Conservation (phyloP, 164 flowering plant species). For the Pachysandra terminalis region DNA sequence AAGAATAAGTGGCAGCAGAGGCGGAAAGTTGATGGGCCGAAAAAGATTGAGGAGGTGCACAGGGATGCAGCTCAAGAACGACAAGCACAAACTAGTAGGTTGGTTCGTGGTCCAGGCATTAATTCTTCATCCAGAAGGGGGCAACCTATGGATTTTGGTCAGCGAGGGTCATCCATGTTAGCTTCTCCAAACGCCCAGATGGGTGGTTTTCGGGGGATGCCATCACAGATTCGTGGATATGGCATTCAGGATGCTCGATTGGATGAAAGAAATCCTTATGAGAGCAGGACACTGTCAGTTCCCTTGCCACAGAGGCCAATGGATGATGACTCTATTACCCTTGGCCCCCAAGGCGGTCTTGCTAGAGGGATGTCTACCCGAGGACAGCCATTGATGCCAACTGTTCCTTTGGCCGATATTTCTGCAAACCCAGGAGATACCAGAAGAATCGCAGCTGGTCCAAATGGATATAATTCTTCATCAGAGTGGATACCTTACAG, state of each 20-base stretch:
- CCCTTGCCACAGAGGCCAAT: slow-evolving; percentile 49
- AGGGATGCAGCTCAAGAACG: slow-evolving; percentile 77
- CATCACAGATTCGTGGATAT: slow-evolving; percentile 46
- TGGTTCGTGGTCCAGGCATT: slow-evolving; percentile 43
- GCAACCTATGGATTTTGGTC: slow-evolving; percentile 45
- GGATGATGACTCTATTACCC: slow-evolving; percentile 55
- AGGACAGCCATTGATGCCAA: slow-evolving; percentile 18
- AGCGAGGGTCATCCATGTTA: slow-evolving; percentile 39
- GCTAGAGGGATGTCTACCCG: slow-evolving; percentile 58
- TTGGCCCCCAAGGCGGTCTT: slow-evolving; percentile 80
- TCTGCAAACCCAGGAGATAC: slow-evolving; percentile 41
- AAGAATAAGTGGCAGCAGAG: slow-evolving; percentile 83
- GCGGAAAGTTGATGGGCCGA: slow-evolving; percentile 75
- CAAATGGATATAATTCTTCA: slow-evolving; percentile 55
- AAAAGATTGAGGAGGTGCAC: slow-evolving; percentile 79
- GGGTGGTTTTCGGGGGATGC: slow-evolving; percentile 45
- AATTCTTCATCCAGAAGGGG: slow-evolving; percentile 48
- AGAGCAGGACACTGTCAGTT: slow-evolving; percentile 35
- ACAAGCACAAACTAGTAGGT: slow-evolving; percentile 53
- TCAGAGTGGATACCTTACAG: slow-evolving; percentile 41
- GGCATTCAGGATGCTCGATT: slow-evolving; percentile 48
- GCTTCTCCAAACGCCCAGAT: slow-evolving; percentile 49
- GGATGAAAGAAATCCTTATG: slow-evolving; percentile 49
- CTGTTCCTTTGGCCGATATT: slow-evolving; percentile 21
- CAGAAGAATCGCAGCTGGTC: slow-evolving; percentile 46